A percentile compares a stretch with the other conserved stretches of the same genome.
Conservation (phyloP, 768 basidiomycete genomes). For the Mycena latifolia region DNA sequence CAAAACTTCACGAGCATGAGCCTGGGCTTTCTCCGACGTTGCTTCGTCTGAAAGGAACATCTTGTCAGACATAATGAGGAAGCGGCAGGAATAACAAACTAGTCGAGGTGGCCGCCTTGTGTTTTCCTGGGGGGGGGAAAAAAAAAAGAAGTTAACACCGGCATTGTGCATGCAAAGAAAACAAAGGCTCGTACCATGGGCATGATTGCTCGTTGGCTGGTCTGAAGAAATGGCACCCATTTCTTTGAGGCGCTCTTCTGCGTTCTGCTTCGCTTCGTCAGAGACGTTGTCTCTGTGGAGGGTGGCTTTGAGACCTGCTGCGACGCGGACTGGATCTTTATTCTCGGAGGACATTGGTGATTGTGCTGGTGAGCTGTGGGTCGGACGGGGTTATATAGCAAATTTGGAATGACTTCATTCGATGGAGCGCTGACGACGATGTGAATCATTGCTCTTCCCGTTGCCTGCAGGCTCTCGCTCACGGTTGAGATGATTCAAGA, state of each 20-base stretch:
- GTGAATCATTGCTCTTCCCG: neutral
- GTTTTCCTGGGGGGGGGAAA: slow-evolving; percentile 61
- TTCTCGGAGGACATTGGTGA: slow-evolving; percentile 9
- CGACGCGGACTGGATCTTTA: slow-evolving; percentile 57
- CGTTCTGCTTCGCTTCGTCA: slow-evolving; percentile 58
- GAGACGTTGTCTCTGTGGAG: slow-evolving; percentile 65
- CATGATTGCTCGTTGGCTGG: too few relatives aligned
- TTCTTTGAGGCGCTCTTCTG: slow-evolving; percentile 52
- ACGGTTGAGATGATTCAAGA: neutral
- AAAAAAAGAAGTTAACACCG: neutral
- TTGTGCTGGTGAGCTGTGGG: too few relatives aligned
- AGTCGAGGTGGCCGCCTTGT: slow-evolving; percentile 62
- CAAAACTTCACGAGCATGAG: slow-evolving; percentile 66
- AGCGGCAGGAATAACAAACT: slow-evolving; percentile 44
- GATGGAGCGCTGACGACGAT: slow-evolving; percentile 7
- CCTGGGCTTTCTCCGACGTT: slow-evolving; percentile 63
- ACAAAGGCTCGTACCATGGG: neutral
- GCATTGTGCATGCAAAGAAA: neutral
- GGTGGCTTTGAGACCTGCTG: slow-evolving; percentile 63
- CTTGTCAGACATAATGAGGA: neutral
- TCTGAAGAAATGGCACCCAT: slow-evolving; percentile 43
- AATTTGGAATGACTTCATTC: slow-evolving; percentile 18
- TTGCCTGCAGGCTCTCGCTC: too few relatives aligned
- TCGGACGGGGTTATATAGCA: neutral
- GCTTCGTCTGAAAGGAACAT: slow-evolving; percentile 51